Percentiles rank a stretch among this genome's conserved stretches.
phyloP scores from a whole-genome alignment of 1,139 yeast genomes.

The Taphrina populina region DNA sequence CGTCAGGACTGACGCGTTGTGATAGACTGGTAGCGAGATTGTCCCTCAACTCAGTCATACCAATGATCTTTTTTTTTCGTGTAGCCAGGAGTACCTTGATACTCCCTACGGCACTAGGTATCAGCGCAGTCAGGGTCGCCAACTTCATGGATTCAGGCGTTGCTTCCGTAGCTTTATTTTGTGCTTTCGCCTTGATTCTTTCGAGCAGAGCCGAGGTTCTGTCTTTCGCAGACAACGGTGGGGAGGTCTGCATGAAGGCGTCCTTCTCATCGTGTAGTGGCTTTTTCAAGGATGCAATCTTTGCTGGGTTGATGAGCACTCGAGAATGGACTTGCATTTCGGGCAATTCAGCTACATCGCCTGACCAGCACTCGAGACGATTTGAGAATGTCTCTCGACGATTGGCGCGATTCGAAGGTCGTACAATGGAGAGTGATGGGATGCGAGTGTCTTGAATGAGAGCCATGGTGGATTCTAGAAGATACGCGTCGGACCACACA shows the following conservation, averaged over 20 bases:
- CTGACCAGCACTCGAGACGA: slow-evolving; percentile 6
- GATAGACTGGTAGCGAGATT: slow-evolving; percentile 24
- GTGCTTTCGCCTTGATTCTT: slow-evolving; percentile 15
- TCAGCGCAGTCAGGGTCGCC: slow-evolving; percentile 22
- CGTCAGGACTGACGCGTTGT: slow-evolving; percentile 13
- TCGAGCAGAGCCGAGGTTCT: slow-evolving; percentile 26
- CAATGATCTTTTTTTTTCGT: slow-evolving; percentile 6
- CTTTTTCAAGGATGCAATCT: background rate
- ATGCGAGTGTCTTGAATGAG: slow-evolving; percentile 7
- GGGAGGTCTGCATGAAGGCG: background rate
- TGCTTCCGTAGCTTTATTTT: slow-evolving; percentile 3
- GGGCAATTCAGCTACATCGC: slow-evolving; percentile 4
- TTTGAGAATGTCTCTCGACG: slow-evolving; percentile 13
- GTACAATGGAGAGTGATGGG: slow-evolving; percentile 25
- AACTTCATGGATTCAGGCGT: slow-evolving; percentile 8
- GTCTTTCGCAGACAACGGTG: slow-evolving; percentile 14
- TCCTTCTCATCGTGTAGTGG: background rate
- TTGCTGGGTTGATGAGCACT: slow-evolving; percentile 3
- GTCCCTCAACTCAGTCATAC: slow-evolving; percentile 23
- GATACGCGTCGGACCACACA: slow-evolving; percentile 11
- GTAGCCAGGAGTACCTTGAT: slow-evolving; percentile 26
- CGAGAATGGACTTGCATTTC: slow-evolving; percentile 2
- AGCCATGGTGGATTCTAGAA: slow-evolving; percentile 15
- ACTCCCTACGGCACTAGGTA: slow-evolving; percentile 21
- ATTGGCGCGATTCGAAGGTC: background rate